Base-by-base conservation (phyloP, 257 asterid species). In the Buddleja alternifolia region DNA sequence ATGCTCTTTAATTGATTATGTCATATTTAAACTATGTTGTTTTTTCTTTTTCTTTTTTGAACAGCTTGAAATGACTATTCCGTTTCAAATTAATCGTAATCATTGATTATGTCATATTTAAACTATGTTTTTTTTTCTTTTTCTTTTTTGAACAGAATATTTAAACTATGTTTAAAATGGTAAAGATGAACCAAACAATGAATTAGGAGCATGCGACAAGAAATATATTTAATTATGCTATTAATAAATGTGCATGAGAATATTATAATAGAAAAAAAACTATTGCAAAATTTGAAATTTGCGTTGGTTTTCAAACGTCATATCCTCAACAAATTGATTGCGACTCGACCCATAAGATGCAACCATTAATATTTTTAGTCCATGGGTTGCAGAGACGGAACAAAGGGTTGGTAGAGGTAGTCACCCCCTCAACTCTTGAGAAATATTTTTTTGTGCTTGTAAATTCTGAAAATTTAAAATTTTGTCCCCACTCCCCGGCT, bases 1-100 rank as follows among this genome's bases (percentile, higher is more conserved):
- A 11, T 41, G 60, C 45, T 34, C 59, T 60, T 50, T 52, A 48
- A 53, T 58, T 42, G 24, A 36, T 62, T 50, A 39, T n/a, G 46
- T 7, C 17, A 37, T 52, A 50, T 48, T 48, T 52, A 44, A 67
- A 45, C 21, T 21, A 23, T 54, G 25, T 60, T 52, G n/a, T n/a
- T n/a, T n/a, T n/a, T n/a, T n/a, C n/a, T n/a, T n/a, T n/a, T n/a
- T n/a, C n/a, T n/a, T n/a, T n/a, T n/a, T n/a, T n/a, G n/a, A n/a
- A n/a, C n/a, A n/a, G n/a, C n/a, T n/a, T n/a, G n/a, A 62, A 72
- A 77, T 77, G 69, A 77, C 72, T 61, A n/a, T 64, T 60, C 42
- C 34, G 56, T 56, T 68, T 63, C 51, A 29, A 47, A 55, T 61
- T 62, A 45, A 15, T 32, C 53, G 41, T 62, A 63, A 55, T 63